These are phyloP conservation scores for Rhododendron griersonianum DNA, from an alignment of 148 eudicot species.

Conservation along the genomic window DNA sequence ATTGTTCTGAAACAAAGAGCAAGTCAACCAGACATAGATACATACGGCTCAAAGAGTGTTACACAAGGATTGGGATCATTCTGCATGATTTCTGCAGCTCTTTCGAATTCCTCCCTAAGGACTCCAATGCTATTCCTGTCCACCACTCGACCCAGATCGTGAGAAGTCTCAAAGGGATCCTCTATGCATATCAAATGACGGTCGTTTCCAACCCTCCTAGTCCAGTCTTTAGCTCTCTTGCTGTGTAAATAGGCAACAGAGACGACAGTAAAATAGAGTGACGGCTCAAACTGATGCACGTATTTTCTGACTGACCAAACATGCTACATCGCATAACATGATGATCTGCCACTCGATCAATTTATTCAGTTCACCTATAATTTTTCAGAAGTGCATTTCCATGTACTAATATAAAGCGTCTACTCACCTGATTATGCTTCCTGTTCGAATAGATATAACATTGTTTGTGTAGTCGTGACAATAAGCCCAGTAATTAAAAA, in stretches of 20 bases:
- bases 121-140: constrained; percentile 83
- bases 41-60: constrained; percentile 61
- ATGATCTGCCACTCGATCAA: not conserved
- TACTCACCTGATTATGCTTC: constrained; percentile 64
- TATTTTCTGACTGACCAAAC: not conserved
- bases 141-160: constrained; percentile 92
- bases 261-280: not conserved
- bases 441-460: constrained; percentile 82
- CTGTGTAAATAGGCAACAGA: constrained; percentile 30
- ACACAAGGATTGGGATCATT: constrained; percentile 68
- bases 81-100: constrained; percentile 90
- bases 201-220: constrained; percentile 88
- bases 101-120: constrained; percentile 86
- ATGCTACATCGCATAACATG: not conserved
- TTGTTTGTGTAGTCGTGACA: constrained; percentile 77
- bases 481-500: constrained; percentile 95
- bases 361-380: not conserved
- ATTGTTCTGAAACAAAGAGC: not conserved
- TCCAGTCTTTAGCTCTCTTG: constrained; percentile 91
- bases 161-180: constrained; percentile 84
- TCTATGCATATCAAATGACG: constrained; percentile 97
- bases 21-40: constrained; percentile 38
- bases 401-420: not conserved
- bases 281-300: not conserved
- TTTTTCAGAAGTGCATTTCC: not conserved